phyloP scores from a whole-genome alignment of 495 filamentous ascomycete species.

The Penicillium desertorum region DNA sequence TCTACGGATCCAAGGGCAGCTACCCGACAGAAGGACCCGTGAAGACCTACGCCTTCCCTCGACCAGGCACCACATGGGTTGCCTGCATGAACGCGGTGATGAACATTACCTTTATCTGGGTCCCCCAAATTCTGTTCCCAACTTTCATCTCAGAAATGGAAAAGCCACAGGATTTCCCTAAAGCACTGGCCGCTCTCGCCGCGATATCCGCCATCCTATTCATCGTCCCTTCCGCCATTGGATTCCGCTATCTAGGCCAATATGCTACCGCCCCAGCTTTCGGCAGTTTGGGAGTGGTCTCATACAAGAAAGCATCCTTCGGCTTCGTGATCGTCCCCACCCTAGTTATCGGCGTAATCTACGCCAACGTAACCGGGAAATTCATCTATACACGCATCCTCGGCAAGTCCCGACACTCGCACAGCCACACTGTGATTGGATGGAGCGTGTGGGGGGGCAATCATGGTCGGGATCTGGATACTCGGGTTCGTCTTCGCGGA shows the following conservation, averaged over 20 bases:
- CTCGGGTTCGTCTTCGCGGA: conserved; percentile 52
- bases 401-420: conserved; percentile 45
- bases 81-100: conserved; percentile 48
- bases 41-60: conserved; percentile 46
- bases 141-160: conserved; percentile 60
- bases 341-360: conserved; percentile 51
- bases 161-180: conserved; percentile 55
- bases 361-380: conserved; percentile 54
- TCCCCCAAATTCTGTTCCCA: conserved; percentile 56
- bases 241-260: conserved; percentile 54
- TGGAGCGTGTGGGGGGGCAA: conserved; percentile 48
- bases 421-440: conserved; percentile 49
- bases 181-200: conserved; percentile 49
- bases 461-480: conserved; percentile 47
- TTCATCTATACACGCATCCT: conserved; percentile 51
- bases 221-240: conserved; percentile 52
- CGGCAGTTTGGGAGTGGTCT: conserved; percentile 43
- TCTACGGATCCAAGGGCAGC: conserved; percentile 28
- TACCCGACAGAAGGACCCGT: conserved; percentile 42
- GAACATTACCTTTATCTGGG: conserved; percentile 49
- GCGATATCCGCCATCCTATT: conserved; percentile 52
- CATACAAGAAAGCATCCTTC: conserved; percentile 51
- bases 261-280: conserved; percentile 53
- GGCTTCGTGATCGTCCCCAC: conserved; percentile 48
- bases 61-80: conserved; percentile 46